Conservation (phyloP, 352 stramenopile genomes). For the Ochromonadaceae sp. region DNA sequence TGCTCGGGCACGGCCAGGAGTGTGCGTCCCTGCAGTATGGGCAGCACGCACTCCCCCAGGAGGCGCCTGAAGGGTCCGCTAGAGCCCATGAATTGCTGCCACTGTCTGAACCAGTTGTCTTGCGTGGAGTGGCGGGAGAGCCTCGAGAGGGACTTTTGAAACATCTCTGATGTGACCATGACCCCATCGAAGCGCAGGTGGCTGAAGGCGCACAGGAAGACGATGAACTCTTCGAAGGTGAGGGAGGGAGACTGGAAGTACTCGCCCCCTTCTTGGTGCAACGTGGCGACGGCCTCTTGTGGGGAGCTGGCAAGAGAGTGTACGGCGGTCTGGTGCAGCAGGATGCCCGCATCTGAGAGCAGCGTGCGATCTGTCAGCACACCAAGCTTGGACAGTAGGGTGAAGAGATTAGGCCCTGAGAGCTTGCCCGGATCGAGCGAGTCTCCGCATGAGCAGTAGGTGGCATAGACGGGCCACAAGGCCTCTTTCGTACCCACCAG, state of each 20-base stretch:
- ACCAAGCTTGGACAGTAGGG: neutral
- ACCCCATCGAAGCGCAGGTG: neutral
- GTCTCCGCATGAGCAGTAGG: constrained; percentile 17
- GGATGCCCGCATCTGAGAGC: neutral
- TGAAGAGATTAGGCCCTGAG: constrained; percentile 7
- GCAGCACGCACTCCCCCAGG: neutral
- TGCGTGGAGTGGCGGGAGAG: neutral
- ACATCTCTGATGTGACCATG: too few species aligned
- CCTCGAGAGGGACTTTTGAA: neutral
- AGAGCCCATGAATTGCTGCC: neutral
- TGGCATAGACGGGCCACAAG: constrained; percentile 13
- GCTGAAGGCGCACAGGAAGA: constrained; percentile 4
- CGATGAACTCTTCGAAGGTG: constrained; percentile 13
- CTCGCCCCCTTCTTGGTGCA: neutral
- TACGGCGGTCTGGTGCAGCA: neutral
- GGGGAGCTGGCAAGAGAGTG: neutral
- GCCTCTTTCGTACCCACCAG: neutral
- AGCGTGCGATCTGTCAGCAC: neutral
- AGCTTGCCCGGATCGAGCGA: neutral
- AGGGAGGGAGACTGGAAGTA: neutral
- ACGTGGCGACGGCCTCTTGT: neutral
- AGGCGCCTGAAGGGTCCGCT: neutral
- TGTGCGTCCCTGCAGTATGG: neutral
- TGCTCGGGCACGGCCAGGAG: constrained; percentile 12
- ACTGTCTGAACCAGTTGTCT: neutral